Evolutionary conservation across 441 rosid species (phyloP).

Genomic region (Jatropha podagrica): DNA sequence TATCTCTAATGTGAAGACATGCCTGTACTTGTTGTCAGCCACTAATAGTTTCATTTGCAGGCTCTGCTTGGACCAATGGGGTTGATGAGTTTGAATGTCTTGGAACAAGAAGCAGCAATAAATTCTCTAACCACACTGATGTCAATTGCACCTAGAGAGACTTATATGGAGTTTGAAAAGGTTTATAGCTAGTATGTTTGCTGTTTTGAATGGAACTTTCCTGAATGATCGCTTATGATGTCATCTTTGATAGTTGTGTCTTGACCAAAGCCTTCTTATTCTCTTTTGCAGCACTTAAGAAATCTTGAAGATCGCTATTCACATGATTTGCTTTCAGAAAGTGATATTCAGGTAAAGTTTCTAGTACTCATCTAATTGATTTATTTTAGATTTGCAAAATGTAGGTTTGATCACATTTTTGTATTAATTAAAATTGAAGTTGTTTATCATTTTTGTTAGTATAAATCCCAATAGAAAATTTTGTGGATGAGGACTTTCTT

Average conservation of each 20-base stretch:
- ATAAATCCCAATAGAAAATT: background rate
- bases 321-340: constrained; percentile 84
- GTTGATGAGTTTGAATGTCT: constrained; percentile 64
- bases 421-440: background rate
- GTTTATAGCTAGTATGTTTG: constrained; percentile 36
- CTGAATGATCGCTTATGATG: background rate
- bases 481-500: background rate
- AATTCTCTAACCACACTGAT: constrained; percentile 77
- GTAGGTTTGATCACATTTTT: background rate
- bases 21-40: constrained; percentile 3
- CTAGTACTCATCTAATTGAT: constrained; percentile 9
- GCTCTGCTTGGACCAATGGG: constrained; percentile 76
- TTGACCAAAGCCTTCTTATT: constrained; percentile 30
- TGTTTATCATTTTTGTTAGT: constrained; percentile 2
- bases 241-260: constrained; percentile 6
- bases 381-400: background rate
- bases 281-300: constrained; percentile 55
- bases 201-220: background rate
- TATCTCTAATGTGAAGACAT: background rate
- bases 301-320: constrained; percentile 67
- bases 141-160: constrained; percentile 73
- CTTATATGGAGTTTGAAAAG: constrained; percentile 75
- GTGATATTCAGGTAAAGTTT: constrained; percentile 70
- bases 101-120: constrained; percentile 83
- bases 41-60: constrained; percentile 37